Percentiles rank a stretch among this genome's conserved stretches.
phyloP scores from a whole-genome alignment of 2,329 filamentous ascomycete genomes.

The Leptodontidium sp. region DNA sequence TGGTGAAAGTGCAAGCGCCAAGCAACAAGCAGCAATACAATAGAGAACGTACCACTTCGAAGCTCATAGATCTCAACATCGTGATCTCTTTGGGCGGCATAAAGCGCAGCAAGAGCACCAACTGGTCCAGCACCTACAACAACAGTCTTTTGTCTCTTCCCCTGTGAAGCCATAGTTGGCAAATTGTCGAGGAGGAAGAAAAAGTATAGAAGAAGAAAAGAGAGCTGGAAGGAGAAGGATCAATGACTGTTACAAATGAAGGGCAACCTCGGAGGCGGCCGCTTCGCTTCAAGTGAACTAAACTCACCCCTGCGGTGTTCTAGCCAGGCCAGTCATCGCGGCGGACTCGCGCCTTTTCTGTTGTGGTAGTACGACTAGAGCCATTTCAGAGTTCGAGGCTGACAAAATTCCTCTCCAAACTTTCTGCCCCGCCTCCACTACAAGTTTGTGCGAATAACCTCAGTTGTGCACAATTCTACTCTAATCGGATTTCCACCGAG shows the following conservation, averaged over 20 bases:
- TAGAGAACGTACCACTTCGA: conserved; percentile 72
- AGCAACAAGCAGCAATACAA: conserved; percentile 7
- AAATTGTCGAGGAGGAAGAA: conserved; percentile 19
- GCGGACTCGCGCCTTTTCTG: conserved; percentile 25
- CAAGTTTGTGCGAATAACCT: conserved; percentile 1
- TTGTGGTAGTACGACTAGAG: neutral
- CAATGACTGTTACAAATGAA: conserved; percentile 34
- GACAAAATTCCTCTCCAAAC: conserved; percentile 34
- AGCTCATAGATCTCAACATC: conserved; percentile 95
- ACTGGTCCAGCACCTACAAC: conserved; percentile 94
- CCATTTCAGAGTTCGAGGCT: conserved; percentile 27
- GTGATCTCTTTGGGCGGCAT: conserved; percentile 87
- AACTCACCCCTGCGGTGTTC: conserved; percentile 24
- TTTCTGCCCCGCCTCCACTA: conserved; percentile 33
- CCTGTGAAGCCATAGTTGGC: conserved; percentile 12
- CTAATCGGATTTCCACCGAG: neutral
- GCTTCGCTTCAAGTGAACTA: conserved; percentile 20
- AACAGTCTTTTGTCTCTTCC: conserved; percentile 59
- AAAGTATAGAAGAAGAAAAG: neutral
- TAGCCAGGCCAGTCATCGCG: conserved; percentile 19
- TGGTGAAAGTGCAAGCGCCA: neutral
- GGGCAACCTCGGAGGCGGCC: neutral
- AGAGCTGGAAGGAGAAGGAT: conserved; percentile 17
- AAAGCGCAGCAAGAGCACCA: conserved; percentile 88
- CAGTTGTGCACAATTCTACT: neutral